These are phyloP conservation scores for Serendipita sp. DNA, from an alignment of 768 basidiomycete species.

Conservation along the genomic window DNA sequence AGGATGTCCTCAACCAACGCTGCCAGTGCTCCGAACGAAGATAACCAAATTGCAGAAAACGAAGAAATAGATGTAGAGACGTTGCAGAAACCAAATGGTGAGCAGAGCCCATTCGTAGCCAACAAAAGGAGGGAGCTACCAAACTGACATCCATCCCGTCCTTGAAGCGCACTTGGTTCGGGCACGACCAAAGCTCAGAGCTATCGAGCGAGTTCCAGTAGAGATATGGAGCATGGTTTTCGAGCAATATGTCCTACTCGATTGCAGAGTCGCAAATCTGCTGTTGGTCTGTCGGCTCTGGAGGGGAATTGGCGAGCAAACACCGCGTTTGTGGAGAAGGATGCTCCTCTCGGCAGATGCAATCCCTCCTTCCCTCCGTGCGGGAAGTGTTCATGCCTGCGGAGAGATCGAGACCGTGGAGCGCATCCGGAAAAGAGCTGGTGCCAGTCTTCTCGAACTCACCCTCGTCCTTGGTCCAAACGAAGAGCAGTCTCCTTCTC, in stretches of 20 bases:
- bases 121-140: no score
- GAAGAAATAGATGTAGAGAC: no score
- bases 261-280: background rate
- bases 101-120: no score
- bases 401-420: background rate
- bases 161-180: no score
- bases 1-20: no score
- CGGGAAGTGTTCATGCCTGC: background rate
- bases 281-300: background rate
- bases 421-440: background rate
- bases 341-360: background rate
- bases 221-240: background rate
- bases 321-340: background rate
- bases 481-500: background rate
- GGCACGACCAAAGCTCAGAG: no score
- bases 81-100: no score
- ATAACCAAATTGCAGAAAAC: no score
- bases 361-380: background rate
- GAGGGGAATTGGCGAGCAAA: background rate
- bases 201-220: background rate
- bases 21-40: no score
- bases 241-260: background rate
- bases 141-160: no score
- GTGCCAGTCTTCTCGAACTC: background rate
- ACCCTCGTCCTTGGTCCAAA: conserved; percentile 2